These are phyloP conservation scores for Ustilago xerochloae DNA, from an alignment of 1,284 basidiomycete species.

Conservation along the genomic window DNA sequence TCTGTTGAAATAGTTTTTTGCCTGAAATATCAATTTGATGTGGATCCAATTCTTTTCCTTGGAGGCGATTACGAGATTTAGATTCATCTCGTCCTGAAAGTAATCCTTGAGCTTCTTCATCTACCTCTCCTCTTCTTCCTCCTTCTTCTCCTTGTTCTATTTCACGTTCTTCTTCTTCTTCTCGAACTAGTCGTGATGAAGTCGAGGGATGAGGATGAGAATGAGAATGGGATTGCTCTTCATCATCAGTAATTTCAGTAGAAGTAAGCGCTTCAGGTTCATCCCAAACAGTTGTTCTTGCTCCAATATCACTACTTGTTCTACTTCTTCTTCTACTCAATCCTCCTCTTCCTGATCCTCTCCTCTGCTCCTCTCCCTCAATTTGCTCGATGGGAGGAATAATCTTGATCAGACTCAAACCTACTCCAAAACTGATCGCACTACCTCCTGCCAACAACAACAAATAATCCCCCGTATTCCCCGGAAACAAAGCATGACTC, in stretches of 20 bases:
- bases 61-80: background rate
- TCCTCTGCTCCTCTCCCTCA: background rate
- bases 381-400: constrained; percentile 70
- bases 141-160: background rate
- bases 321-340: constrained; percentile 25
- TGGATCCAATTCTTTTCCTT: constrained; percentile 12
- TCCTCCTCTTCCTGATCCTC: background rate
- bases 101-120: constrained; percentile 32
- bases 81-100: constrained; percentile 28
- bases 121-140: background rate
- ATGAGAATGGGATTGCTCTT: background rate
- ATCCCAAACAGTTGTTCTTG: constrained; percentile 48
- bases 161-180: background rate
- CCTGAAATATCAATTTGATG: constrained; percentile 71
- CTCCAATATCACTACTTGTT: constrained; percentile 55
- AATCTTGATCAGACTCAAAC: constrained; percentile 75
- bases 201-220: background rate
- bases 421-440: constrained; percentile 76
- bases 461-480: constrained; percentile 78
- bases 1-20: constrained; percentile 70
- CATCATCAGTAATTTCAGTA: constrained; percentile 33
- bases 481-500: constrained; percentile 76
- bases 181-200: background rate
- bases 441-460: constrained; percentile 79
- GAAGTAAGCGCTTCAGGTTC: constrained; percentile 30